These are phyloP conservation scores for Mycena indigotica DNA, from an alignment of 768 basidiomycete genomes.

Conservation along the genomic window DNA sequence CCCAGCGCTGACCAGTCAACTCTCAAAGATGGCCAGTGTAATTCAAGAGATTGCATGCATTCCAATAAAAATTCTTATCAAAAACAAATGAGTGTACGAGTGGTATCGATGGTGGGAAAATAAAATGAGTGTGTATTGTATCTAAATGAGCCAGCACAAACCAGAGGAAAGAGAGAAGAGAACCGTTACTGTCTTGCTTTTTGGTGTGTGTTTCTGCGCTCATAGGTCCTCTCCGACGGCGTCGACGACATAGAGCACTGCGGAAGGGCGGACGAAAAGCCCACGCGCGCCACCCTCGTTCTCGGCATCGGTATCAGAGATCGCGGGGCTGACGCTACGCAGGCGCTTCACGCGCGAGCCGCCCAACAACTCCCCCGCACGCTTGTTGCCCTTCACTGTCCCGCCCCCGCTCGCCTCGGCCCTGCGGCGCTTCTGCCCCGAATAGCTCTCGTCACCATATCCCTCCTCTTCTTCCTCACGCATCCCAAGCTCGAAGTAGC, in stretches of 20 bases:
- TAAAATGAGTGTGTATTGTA: no score
- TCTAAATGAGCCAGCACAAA: no score
- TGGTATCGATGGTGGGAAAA: no score
- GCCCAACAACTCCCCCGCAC: conserved; percentile 48
- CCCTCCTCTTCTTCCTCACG: conserved; percentile 61
- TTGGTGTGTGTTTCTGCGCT: no score
- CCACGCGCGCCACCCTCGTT: no score
- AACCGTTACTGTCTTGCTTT: no score
- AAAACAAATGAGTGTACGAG: no score
- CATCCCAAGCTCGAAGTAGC: conserved; percentile 78
- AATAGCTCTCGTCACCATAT: conserved; percentile 53
- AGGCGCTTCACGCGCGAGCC: conserved; percentile 67
- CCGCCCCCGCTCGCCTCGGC: conserved; percentile 36
- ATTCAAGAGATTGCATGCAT: no score
- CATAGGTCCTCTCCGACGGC: conserved; percentile 71
- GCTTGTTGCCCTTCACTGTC: conserved; percentile 30
- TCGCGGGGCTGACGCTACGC: conserved; percentile 70
- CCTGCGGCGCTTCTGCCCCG: conserved; percentile 44
- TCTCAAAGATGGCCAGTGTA: no score
- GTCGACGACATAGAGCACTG: conserved; percentile 85
- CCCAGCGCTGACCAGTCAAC: no score
- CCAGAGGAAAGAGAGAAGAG: no score
- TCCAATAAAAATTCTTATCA: no score
- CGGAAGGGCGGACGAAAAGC: conserved; percentile 82
- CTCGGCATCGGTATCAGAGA: conserved; percentile 57